Evolutionary conservation across 352 stramenopile genomes (phyloP).

Genomic region (Globisporangium spiculum): DNA sequence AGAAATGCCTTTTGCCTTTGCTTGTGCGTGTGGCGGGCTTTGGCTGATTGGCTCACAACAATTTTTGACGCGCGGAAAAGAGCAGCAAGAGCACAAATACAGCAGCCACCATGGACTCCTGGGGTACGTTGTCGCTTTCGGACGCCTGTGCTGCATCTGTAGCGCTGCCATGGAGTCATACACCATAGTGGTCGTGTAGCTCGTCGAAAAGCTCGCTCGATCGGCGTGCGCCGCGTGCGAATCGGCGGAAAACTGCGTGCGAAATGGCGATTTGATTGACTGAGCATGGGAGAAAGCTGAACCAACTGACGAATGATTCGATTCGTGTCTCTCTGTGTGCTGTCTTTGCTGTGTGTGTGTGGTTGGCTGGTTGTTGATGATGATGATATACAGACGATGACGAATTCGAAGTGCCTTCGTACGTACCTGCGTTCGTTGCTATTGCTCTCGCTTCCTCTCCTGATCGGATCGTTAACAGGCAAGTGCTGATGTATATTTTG

Average conservation of each 20-base stretch:
- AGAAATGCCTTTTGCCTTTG: neutral
- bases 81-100: neutral
- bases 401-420: constrained; percentile 73
- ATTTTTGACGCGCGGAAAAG: constrained; percentile 4
- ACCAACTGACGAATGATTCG: neutral
- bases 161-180: neutral
- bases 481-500: neutral
- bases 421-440: neutral
- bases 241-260: neutral
- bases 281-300: neutral
- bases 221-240: neutral
- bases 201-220: neutral
- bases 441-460: constrained; percentile 1
- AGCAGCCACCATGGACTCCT: constrained; percentile 63
- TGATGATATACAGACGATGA: constrained; percentile 54
- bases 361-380: neutral
- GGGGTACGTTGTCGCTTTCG: constrained; percentile 46
- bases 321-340: constrained; percentile 1
- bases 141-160: neutral
- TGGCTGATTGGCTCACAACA: neutral
- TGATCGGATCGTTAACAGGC: too few relatives aligned
- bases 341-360: neutral
- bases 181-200: neutral
- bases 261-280: neutral
- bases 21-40: neutral